Base-by-base conservation (phyloP, 2,329 filamentous ascomycete genomes). In the Aspergillus latus region DNA sequence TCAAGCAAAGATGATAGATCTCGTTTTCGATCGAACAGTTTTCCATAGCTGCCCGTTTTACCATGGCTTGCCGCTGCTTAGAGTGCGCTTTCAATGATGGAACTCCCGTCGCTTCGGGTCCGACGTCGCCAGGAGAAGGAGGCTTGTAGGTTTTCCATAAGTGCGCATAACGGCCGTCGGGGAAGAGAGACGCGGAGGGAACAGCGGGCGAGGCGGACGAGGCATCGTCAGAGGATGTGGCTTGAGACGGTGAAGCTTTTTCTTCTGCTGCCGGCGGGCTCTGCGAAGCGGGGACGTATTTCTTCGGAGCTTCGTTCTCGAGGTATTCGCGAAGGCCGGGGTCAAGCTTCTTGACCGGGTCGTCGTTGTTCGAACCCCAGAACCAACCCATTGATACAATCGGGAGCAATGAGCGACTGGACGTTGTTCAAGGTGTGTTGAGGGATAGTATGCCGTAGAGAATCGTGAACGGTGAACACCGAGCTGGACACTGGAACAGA, bases 91-190 rank as follows among this genome's bases (percentile, higher is more conserved):
- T 79, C 54, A 97, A 86, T 70, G 90, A 82, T 72, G 89, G 88
- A 69, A 96, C 92, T 67, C 91, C 86, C 65, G 94, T 89, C 39
- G 84, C 85, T 70, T 88, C 88, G 16, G 81, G 80, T 11, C 85
- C 84, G 67, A 93, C 88, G 58, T 95, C 77, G 55, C 88, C 80
- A 34, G 79, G 71, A 51, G 89, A 29, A 3, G 44, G 85, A 7
- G 93, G 87, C 57, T 83, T 83, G 80, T 99, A 99, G 57, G 84
- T 90, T 75, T 92, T 93, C 94, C 94, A 99, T 32, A 99, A 80
- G 71, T 97, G 84, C 54, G 92, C 91, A 74, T 89, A 90, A 58
- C 88, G 84, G 60, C 87, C 87, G 70, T 90, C 88, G 67, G 83
- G 81, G 67, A 80, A 89, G 15, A 87, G 77, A 13, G 85, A 88